Evolutionary conservation across 441 rosid species (phyloP).

Genomic region (Erodium texanum): DNA sequence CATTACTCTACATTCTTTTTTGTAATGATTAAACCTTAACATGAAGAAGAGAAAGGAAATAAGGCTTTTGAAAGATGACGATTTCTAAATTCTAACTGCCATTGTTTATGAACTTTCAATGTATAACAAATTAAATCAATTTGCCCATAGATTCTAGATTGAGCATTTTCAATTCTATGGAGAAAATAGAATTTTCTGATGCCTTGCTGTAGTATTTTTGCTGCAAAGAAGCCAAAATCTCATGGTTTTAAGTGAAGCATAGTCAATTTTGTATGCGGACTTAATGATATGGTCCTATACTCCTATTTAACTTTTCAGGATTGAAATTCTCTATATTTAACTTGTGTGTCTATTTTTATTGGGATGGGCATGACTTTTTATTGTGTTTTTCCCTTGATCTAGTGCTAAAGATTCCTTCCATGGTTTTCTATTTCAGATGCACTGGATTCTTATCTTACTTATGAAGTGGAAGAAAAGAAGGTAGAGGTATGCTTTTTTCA

Average conservation of each 20-base stretch:
- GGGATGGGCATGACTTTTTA: not conserved
- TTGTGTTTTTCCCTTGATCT: not conserved
- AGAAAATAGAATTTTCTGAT: not conserved
- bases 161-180: not conserved
- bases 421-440: slow-evolving; percentile 2
- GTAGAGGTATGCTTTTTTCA: not conserved
- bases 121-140: not conserved
- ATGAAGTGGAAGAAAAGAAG: slow-evolving; percentile 1
- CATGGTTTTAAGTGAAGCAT: not conserved
- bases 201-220: not conserved
- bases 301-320: not conserved
- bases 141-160: not conserved
- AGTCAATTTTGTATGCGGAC: not conserved
- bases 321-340: not conserved
- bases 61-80: slow-evolving; percentile 1
- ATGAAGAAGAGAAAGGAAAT: not conserved
- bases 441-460: slow-evolving; percentile 8
- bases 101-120: not conserved
- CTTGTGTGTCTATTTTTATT: not conserved
- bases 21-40: not conserved
- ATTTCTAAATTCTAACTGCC: not conserved
- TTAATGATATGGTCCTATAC: not conserved
- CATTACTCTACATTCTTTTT: not conserved
- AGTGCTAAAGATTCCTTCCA: not conserved
- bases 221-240: not conserved